Base-by-base conservation (phyloP, 768 basidiomycete species). In the Suillus subaureus region DNA sequence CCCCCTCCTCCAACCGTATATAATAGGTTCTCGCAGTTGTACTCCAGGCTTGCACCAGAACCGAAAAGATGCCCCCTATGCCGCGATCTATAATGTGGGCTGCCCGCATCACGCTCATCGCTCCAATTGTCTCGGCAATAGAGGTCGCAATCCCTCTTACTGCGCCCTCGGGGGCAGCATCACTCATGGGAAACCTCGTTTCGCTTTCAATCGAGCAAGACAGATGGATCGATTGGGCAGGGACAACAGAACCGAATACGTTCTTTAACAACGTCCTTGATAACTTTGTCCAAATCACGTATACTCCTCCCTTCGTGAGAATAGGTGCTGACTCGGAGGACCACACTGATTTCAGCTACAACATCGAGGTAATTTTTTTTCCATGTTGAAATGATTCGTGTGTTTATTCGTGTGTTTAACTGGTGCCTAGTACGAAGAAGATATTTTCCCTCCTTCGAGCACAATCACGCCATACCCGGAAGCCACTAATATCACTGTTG, bases 121-220 rank as follows among this genome's bases (percentile, higher is more conserved):
- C 12, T 43, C 55, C 70, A 15, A 63, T 66, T 18, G 66, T 31
- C 62, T 65, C 47, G 31, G 66, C 66, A 3, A 47, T 70, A 43
- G 49, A 78, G 47, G 79, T 87, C 37, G 67, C 80, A 1, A 70
- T 89, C 23, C 79, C 84, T 11, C 66, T 82, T 43, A 63, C 68
- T 13, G 70, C 80, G 23, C 83, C 84, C 2, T 64, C 70, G 5
- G 67, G 57, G 49, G 79, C 85, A 4, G 71, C 77, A 11, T 65
- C 65, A 1, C 74, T 89, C 2, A 74, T 78, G 9, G 79, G 81
- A 7, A 83, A 84, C 13, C 75, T 89, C 15, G 68, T 90, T 35
- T 88, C 87, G 0, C 84, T 90, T 68, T 91, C 89, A 39, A 84
- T 91, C 62, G 90, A 90, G 70, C 85, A 89, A 73, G 89, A 91